Evolutionary conservation across 1,284 basidiomycete genomes (phyloP).

Genomic region (Inonotus hispidus): DNA sequence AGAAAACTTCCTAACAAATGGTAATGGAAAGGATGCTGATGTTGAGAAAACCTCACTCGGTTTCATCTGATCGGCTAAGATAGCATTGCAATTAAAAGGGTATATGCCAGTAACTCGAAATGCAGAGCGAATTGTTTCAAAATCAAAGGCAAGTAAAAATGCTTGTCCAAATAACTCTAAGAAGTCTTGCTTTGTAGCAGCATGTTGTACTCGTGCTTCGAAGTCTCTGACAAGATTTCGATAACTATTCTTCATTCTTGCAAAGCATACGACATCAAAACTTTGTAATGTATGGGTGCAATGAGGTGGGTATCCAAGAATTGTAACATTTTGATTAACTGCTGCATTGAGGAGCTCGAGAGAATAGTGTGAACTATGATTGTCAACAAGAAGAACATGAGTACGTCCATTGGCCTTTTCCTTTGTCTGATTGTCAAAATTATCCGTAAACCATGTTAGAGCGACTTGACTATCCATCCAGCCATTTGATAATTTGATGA

Average conservation of each 20-base stretch:
- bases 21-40: conserved; percentile 17
- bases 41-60: conserved; percentile 20
- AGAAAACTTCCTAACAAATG: no score
- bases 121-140: conserved; percentile 23
- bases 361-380: conserved; percentile 36
- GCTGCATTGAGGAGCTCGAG: conserved; percentile 30
- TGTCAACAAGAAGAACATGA: conserved; percentile 32
- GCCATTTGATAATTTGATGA: conserved; percentile 16
- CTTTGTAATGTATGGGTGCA: conserved; percentile 28
- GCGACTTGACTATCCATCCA: conserved; percentile 27
- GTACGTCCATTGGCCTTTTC: conserved; percentile 29
- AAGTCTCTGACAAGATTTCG: conserved; percentile 21
- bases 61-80: conserved; percentile 15
- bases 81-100: conserved; percentile 25
- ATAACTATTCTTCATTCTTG: conserved; percentile 23
- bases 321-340: conserved; percentile 28
- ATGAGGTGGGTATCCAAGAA: conserved; percentile 31
- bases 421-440: conserved; percentile 31
- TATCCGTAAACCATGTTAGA: conserved; percentile 27
- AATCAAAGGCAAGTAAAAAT: conserved; percentile 23
- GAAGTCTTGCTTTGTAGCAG: conserved; percentile 28
- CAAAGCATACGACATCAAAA: conserved; percentile 37
- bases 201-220: conserved; percentile 16
- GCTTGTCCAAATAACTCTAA: conserved; percentile 24
- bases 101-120: conserved; percentile 30